These are phyloP conservation scores for Neospermospora avenae DNA, from an alignment of 2,329 filamentous ascomycete species.

Conservation along the genomic window DNA sequence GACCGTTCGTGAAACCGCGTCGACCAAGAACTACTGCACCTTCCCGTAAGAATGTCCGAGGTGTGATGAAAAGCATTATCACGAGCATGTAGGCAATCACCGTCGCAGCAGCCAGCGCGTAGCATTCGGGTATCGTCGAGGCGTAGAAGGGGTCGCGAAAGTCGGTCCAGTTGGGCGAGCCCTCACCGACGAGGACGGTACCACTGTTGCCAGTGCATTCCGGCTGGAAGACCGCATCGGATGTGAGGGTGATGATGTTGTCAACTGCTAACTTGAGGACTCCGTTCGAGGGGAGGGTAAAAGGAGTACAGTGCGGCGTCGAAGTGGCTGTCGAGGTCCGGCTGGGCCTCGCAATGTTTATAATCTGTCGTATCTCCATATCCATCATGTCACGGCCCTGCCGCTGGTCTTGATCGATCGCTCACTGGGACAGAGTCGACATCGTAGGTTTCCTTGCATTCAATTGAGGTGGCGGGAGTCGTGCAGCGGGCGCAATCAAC, in stretches of 20 bases:
- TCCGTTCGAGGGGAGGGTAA: slow-evolving; percentile 58
- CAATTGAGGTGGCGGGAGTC: slow-evolving; percentile 3
- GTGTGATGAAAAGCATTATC: slow-evolving; percentile 85
- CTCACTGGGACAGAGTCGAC: slow-evolving; percentile 21
- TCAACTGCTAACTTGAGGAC: slow-evolving; percentile 41
- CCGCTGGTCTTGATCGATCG: slow-evolving; percentile 23
- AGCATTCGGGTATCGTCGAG: slow-evolving; percentile 88
- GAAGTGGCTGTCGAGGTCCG: slow-evolving; percentile 37
- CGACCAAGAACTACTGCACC: slow-evolving; percentile 77
- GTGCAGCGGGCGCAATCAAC: slow-evolving; percentile 3
- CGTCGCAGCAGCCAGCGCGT: slow-evolving; percentile 87
- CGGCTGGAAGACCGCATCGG: slow-evolving; percentile 48
- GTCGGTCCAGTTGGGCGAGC: slow-evolving; percentile 40
- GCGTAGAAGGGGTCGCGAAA: slow-evolving; percentile 87
- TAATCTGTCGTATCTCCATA: slow-evolving; percentile 33
- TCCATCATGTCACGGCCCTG: slow-evolving; percentile 27
- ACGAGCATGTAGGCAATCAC: slow-evolving; percentile 84
- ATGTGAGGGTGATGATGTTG: slow-evolving; percentile 40
- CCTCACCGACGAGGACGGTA: slow-evolving; percentile 26
- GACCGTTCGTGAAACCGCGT: slow-evolving; percentile 80
- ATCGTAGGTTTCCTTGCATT: slow-evolving; percentile 12
- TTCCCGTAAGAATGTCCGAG: slow-evolving; percentile 87
- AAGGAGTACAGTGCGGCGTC: slow-evolving; percentile 55
- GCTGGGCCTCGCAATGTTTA: slow-evolving; percentile 28
- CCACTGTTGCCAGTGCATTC: slow-evolving; percentile 42